These are phyloP conservation scores for Pterocarpus santalinus DNA, from an alignment of 306 rosid genomes.

Conservation along the genomic window DNA sequence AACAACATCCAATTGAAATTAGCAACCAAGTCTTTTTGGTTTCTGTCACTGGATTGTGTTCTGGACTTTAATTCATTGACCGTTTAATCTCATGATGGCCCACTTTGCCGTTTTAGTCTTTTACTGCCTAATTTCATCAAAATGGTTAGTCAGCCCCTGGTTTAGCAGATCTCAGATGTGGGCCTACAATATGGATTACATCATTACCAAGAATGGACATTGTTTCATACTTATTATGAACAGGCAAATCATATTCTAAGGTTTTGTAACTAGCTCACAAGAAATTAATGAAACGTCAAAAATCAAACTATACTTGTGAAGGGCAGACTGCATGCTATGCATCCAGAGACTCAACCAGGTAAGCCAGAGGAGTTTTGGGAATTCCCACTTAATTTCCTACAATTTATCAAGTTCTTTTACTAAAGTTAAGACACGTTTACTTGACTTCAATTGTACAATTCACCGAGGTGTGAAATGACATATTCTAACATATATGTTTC, in stretches of 20 bases:
- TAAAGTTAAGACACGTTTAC: neutral
- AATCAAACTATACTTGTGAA: neutral
- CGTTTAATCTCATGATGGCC: neutral
- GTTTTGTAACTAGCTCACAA: conserved; percentile 16
- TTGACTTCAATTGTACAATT: neutral
- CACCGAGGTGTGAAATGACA: too few species aligned
- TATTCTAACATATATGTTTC: too few species aligned
- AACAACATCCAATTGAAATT: conserved; percentile 32
- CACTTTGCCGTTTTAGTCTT: conserved; percentile 4
- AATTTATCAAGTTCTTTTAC: neutral
- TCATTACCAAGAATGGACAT: conserved; percentile 20
- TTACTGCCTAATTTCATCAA: neutral
- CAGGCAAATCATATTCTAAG: neutral
- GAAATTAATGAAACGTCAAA: neutral
- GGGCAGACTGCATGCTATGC: too few species aligned
- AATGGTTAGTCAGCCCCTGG: neutral
- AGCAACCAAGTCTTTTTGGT: conserved; percentile 24
- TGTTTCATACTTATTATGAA: conserved; percentile 8
- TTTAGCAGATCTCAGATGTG: conserved; percentile 3
- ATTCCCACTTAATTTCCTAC: neutral
- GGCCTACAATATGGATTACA: neutral
- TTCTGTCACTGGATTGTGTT: conserved; percentile 15
- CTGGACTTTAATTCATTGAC: conserved; percentile 18
- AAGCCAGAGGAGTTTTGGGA: neutral
- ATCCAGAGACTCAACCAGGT: neutral